Conservation (phyloP, 2,329 filamentous ascomycete genomes). For the Cadophora gregata region DNA sequence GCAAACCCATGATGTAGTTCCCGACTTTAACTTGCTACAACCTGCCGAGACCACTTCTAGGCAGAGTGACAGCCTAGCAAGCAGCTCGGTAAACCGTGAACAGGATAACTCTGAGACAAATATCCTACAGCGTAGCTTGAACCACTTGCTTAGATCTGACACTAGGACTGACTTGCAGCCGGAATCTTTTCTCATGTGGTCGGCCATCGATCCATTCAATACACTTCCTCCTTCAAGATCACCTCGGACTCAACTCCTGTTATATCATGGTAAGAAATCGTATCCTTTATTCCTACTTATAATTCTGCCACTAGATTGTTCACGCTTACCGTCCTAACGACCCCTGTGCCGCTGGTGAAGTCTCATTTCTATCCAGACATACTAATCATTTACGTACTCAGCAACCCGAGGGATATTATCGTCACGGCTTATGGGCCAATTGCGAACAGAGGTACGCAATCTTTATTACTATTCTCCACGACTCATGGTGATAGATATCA, state of each 20-base stretch:
- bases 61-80: neutral
- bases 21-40: neutral
- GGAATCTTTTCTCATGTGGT: neutral
- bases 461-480: no score
- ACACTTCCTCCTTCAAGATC: conserved; percentile 19
- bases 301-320: neutral
- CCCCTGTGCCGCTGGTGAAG: neutral
- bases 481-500: neutral
- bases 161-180: neutral
- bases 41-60: neutral
- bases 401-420: conserved; percentile 22
- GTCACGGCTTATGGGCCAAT: conserved; percentile 27
- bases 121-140: neutral
- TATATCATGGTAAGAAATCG: conserved; percentile 25
- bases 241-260: conserved; percentile 18
- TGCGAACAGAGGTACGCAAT: conserved; percentile 11
- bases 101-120: no score
- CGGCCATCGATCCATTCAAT: conserved; percentile 27
- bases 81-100: no score
- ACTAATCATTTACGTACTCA: conserved; percentile 17
- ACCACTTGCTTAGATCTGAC: neutral
- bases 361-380: neutral
- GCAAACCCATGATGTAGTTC: neutral
- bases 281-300: neutral
- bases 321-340: neutral